Evolutionary conservation across 495 filamentous ascomycete genomes (phyloP).

Genomic region (Podospora didyma): DNA sequence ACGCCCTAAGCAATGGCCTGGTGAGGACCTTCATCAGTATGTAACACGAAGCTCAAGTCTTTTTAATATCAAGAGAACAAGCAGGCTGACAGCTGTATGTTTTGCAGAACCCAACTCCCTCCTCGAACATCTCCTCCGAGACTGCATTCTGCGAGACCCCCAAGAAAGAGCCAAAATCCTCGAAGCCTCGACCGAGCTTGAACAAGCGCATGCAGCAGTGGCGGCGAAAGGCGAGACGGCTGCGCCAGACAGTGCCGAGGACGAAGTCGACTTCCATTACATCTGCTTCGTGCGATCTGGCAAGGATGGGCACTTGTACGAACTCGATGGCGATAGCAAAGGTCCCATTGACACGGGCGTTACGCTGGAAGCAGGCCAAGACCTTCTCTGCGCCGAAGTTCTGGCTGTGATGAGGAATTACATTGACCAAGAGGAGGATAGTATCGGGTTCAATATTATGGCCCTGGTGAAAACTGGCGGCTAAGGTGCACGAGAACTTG

Average conservation of each 20-base stretch:
- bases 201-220: constrained; percentile 60
- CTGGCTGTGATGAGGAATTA: neutral
- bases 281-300: constrained; percentile 61
- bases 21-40: constrained; percentile 39
- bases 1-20: constrained; percentile 58
- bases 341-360: constrained; percentile 23
- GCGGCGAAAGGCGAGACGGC: constrained; percentile 61
- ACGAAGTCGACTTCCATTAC: constrained; percentile 64
- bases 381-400: neutral
- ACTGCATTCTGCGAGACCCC: constrained; percentile 42
- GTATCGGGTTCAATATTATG: constrained; percentile 4
- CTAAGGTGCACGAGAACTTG: too few relatives aligned
- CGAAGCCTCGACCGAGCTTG: constrained; percentile 61
- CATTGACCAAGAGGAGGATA: constrained; percentile 3
- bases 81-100: neutral
- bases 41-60: neutral
- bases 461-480: neutral
- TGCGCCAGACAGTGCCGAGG: constrained; percentile 54
- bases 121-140: constrained; percentile 23
- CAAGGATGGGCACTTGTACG: constrained; percentile 13
- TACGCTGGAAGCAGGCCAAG: neutral
- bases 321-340: constrained; percentile 22
- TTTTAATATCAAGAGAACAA: neutral
- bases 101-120: constrained; percentile 27
- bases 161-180: constrained; percentile 58